Conservation (phyloP, 2,329 filamentous ascomycete genomes). For the Anisogramma anomala region DNA sequence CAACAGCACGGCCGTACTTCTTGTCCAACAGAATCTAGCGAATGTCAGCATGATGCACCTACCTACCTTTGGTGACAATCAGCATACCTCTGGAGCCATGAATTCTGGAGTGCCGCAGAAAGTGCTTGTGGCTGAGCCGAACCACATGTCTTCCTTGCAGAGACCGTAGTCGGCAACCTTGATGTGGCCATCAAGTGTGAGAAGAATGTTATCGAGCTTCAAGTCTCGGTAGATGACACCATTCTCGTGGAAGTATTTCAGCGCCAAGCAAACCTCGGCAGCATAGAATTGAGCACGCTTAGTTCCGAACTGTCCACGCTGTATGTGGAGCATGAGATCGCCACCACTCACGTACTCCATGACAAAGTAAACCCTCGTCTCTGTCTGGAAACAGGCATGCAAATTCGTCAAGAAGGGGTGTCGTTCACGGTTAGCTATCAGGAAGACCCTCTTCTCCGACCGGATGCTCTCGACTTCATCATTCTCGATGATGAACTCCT, state of each 20-base stretch:
- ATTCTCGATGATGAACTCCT: conserved; percentile 99
- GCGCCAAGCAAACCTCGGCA: conserved; percentile 86
- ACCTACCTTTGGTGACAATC: neutral
- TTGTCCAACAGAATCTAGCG: conserved; percentile 85
- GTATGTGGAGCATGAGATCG: conserved; percentile 98
- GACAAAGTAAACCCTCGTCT: conserved; percentile 96
- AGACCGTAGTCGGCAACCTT: conserved; percentile 98
- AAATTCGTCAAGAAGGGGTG: conserved; percentile 93
- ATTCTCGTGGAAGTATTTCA: conserved; percentile 99
- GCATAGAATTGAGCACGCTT: conserved; percentile 99
- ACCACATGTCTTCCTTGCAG: conserved; percentile 99
- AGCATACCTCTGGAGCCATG: conserved; percentile 86
- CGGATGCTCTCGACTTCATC: conserved; percentile 97
- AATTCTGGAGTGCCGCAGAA: conserved; percentile 99
- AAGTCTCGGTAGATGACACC: conserved; percentile 97
- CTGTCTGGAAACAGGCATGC: conserved; percentile 97
- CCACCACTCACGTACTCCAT: conserved; percentile 99
- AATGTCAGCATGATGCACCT: neutral
- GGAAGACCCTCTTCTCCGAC: conserved; percentile 93
- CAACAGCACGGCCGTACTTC: conserved; percentile 92
- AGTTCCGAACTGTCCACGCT: conserved; percentile 87
- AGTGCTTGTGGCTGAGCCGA: conserved; percentile 88
- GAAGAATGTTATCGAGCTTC: conserved; percentile 83
- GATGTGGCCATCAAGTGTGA: conserved; percentile 92
- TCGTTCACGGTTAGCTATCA: conserved; percentile 92